Conservation (phyloP, 2,329 filamentous ascomycete species). For the Ploettnerulaceae sp. region DNA sequence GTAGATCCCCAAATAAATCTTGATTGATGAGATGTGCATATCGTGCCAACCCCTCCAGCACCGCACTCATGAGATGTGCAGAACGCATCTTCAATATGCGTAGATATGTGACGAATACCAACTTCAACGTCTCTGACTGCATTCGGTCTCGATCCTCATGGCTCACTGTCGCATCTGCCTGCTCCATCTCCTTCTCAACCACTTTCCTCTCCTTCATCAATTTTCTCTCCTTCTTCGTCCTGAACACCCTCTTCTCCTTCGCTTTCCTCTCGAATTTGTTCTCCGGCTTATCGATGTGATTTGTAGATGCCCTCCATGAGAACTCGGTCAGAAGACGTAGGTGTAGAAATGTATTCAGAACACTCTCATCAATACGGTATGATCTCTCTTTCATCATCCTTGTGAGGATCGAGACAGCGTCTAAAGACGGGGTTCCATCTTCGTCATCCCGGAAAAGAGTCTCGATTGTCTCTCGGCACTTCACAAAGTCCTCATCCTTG, state of each 20-base stretch:
- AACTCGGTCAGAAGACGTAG: slow-evolving; percentile 86
- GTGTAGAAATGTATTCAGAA: slow-evolving; percentile 86
- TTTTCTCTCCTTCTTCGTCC: slow-evolving; percentile 85
- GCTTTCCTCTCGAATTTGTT: slow-evolving; percentile 48
- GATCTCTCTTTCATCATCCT: slow-evolving; percentile 94
- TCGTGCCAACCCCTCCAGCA: slow-evolving; percentile 87
- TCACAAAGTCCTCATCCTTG: slow-evolving; percentile 69
- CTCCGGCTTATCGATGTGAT: slow-evolving; percentile 59
- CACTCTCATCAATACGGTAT: slow-evolving; percentile 76
- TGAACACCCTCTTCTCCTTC: slow-evolving; percentile 76
- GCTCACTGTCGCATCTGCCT: slow-evolving; percentile 84
- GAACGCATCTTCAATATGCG: slow-evolving; percentile 81
- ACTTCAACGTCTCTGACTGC: slow-evolving; percentile 91
- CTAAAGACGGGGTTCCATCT: slow-evolving; percentile 81
- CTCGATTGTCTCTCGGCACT: slow-evolving; percentile 74
- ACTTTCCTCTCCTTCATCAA: slow-evolving; percentile 76
- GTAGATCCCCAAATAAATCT: slow-evolving; percentile 94
- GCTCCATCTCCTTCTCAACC: slow-evolving; percentile 87
- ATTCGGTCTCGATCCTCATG: slow-evolving; percentile 91
- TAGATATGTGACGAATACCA: slow-evolving; percentile 95
- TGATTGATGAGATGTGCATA: slow-evolving; percentile 98
- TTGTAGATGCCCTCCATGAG: slow-evolving; percentile 73
- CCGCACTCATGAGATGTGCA: slow-evolving; percentile 89
- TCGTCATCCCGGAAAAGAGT: slow-evolving; percentile 81
- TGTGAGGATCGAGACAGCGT: slow-evolving; percentile 76